These are phyloP conservation scores for Cyberlindnera euphorbiiphila DNA, from an alignment of 805 yeast species.

Conservation along the genomic window DNA sequence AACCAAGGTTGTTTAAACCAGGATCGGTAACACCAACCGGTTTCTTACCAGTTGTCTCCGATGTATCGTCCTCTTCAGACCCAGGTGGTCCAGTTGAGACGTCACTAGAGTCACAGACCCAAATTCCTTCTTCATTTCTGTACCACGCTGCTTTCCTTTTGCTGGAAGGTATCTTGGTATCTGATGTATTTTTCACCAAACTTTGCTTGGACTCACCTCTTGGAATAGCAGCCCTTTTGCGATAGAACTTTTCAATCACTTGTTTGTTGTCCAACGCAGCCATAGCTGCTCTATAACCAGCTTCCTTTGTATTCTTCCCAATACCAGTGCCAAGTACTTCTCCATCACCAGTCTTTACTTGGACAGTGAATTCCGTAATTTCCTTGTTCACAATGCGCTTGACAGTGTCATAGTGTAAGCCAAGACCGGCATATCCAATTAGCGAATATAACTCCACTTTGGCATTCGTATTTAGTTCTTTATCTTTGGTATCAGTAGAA, in stretches of 20 bases:
- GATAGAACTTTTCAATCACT: slow-evolving; percentile 60
- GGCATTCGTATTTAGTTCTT: slow-evolving; percentile 55
- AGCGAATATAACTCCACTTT: slow-evolving; percentile 73
- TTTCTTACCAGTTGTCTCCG: too few relatives aligned
- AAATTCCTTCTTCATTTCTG: neutral
- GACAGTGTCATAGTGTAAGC: slow-evolving; percentile 51
- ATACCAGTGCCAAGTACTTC: slow-evolving; percentile 64
- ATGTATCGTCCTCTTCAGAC: too few relatives aligned
- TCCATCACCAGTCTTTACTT: slow-evolving; percentile 62
- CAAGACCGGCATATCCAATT: slow-evolving; percentile 69
- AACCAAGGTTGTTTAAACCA: too few relatives aligned
- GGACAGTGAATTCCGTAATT: slow-evolving; percentile 49
- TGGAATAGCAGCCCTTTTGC: slow-evolving; percentile 50
- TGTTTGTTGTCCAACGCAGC: slow-evolving; percentile 58
- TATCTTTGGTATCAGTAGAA: slow-evolving; percentile 5
- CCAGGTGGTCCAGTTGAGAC: too few relatives aligned
- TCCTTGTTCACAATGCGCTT: slow-evolving; percentile 33
- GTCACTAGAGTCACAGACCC: neutral
- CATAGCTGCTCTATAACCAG: slow-evolving; percentile 85
- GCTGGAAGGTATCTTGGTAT: neutral
- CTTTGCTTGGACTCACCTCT: slow-evolving; percentile 28
- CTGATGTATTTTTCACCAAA: neutral
- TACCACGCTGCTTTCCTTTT: neutral
- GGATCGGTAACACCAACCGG: too few relatives aligned
- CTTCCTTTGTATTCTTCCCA: slow-evolving; percentile 68